These are phyloP conservation scores for Apiospora arundinis DNA, from an alignment of 2,329 filamentous ascomycete species.

Conservation along the genomic window DNA sequence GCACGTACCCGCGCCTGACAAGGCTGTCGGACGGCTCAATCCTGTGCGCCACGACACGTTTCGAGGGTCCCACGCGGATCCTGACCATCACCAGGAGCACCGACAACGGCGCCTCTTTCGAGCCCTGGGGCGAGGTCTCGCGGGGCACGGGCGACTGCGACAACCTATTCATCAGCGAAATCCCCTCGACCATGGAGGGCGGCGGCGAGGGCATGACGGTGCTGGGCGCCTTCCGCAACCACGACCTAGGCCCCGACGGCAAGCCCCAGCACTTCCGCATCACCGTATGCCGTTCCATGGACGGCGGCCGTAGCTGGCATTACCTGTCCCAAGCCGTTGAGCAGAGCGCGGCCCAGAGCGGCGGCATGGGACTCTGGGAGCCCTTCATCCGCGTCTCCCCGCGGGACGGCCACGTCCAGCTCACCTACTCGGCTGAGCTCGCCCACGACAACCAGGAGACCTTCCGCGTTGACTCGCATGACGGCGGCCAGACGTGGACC, in stretches of 20 bases:
- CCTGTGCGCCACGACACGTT: conserved; percentile 52
- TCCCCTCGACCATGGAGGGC: conserved; percentile 34
- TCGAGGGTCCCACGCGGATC: conserved; percentile 44
- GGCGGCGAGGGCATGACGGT: conserved; percentile 36
- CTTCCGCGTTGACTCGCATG: conserved; percentile 51
- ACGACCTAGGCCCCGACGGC: conserved; percentile 44
- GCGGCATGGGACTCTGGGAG: conserved; percentile 55
- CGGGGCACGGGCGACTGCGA: conserved; percentile 52
- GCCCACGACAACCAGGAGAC: conserved; percentile 54
- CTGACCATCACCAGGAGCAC: conserved; percentile 51
- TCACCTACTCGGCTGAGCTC: conserved; percentile 54
- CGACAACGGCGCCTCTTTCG: conserved; percentile 49
- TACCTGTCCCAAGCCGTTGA: conserved; percentile 52
- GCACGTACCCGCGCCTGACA: conserved; percentile 55
- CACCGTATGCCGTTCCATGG: conserved; percentile 53
- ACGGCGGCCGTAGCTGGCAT: conserved; percentile 50
- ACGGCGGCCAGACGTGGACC: conserved; percentile 52
- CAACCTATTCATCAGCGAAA: conserved; percentile 53
- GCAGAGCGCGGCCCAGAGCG: conserved; percentile 46
- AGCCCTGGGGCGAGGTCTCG: conserved; percentile 49
- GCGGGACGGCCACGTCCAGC: conserved; percentile 44
- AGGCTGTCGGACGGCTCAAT: conserved; percentile 51
- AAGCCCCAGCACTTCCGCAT: conserved; percentile 52
- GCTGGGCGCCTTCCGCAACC: conserved; percentile 56
- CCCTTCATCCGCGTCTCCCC: conserved; percentile 52